Evolutionary conservation across 208 protist genomes (phyloP), one percentile per base, ranked within the genome.

Genomic region (Leishmania major): DNA sequence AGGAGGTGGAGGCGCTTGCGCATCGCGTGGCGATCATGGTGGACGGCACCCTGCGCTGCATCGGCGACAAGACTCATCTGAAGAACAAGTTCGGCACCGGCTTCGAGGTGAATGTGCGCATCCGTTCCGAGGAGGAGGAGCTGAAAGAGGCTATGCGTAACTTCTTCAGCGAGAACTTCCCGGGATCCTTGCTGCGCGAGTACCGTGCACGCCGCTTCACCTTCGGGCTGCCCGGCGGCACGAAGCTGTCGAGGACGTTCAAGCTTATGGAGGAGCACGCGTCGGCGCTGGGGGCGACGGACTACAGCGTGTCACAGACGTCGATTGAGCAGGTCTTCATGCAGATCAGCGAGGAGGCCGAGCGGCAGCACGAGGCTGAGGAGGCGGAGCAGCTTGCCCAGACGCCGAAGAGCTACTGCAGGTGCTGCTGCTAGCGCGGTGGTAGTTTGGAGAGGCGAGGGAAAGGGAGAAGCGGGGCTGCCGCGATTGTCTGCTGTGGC

Each of bases 1-100:
- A 98, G 79, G 97, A 99, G 91, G 92, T 94, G 80, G 96, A 98
- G 84, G 94, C 94, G 8, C 83, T 99, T 11, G 92, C 91, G 40
- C 62, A 89, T 74, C 79, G 85, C 53, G 82, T 97, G 15, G 93
- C 90, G 8, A 97, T 98, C 55, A 97, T 98, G 91, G 88, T 88
- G 15, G 86, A 91, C 59, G 96, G 96, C 49, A 80, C 86, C n/a
- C 80, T 99, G 51, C 87, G 86, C 15, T 96, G 92, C 81, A 85
- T 98, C 40, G 97, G 97, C n/a, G 85, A 86, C 71, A 88, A 87
- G 67, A 90, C 88, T n/a, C 90, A 96, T 78, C 85, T 99, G 49
- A 92, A 94, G 87, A 82, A 70, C 35, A 93, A 92, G 83, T 94
- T 88, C 83, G 89, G 90, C 69, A 92, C 84, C 53, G 92, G 90